Conservation (phyloP, 2,329 filamentous ascomycete species). For the Penicillium sp. region DNA sequence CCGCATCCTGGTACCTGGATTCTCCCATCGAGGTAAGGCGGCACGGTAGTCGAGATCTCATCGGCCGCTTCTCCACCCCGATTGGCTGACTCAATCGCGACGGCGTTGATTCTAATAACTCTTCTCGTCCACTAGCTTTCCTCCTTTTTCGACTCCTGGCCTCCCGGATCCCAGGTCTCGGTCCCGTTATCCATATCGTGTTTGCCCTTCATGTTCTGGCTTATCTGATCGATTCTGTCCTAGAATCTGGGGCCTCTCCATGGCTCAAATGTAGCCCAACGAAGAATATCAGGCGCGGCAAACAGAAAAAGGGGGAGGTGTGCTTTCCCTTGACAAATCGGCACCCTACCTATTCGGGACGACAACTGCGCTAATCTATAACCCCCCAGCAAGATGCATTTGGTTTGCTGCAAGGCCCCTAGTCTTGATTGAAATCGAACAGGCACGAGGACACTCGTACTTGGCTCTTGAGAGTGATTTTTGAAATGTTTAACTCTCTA, state of each 20-base stretch:
- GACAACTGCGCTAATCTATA: constrained; percentile 11
- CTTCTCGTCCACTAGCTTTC: constrained; percentile 8
- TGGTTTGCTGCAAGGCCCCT: constrained; percentile 24
- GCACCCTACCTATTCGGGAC: constrained; percentile 12
- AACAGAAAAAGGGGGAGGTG: constrained; percentile 1
- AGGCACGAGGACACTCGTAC: constrained; percentile 18
- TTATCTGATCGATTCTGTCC: too few species aligned
- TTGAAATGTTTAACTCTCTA: too few species aligned
- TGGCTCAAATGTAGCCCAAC: background rate
- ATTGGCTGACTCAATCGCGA: constrained; percentile 18
- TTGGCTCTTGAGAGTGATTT: background rate
- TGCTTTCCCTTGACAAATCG: background rate
- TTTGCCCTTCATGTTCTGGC: too few species aligned
- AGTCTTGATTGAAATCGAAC: constrained; percentile 28
- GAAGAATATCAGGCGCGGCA: background rate
- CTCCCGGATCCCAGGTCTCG: background rate
- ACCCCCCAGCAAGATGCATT: constrained; percentile 5
- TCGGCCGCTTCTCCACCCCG: background rate
- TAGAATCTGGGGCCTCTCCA: background rate
- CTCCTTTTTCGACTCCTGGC: constrained; percentile 11
- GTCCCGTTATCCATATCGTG: background rate
- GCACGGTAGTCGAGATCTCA: constrained; percentile 16
- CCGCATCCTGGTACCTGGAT: constrained; percentile 7
- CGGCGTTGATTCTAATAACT: constrained; percentile 24
- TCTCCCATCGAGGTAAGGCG: constrained; percentile 3